Evolutionary conservation across 140 eudicot genomes (phyloP).

Genomic region (Ambrosia hybrid): DNA sequence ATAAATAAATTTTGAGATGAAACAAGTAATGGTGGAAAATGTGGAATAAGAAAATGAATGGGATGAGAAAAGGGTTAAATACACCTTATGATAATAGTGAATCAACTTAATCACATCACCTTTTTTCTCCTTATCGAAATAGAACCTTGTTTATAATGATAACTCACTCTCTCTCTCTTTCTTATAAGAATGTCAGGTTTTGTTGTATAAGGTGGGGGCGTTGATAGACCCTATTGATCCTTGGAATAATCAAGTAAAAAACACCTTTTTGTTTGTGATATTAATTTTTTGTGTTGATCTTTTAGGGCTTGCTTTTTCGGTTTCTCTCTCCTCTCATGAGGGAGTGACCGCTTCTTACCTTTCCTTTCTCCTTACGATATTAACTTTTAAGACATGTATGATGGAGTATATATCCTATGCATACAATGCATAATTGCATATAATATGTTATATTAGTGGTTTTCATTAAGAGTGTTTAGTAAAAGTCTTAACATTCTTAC

Average conservation of each 20-base stretch:
- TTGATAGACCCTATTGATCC: slow-evolving; percentile 21
- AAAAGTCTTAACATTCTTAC: too few species aligned
- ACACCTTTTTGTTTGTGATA: slow-evolving; percentile 26
- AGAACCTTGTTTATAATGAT: slow-evolving; percentile 29
- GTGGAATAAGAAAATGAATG: slow-evolving; percentile 12
- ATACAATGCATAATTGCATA: too few species aligned
- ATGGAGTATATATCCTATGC: too few species aligned
- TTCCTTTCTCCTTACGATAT: slow-evolving; percentile 42
- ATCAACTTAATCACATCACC: slow-evolving; percentile 27
- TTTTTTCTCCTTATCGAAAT: slow-evolving; percentile 24
- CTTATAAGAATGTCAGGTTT: slow-evolving; percentile 31
- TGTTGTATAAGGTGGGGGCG: slow-evolving; percentile 10
- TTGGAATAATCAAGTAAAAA: slow-evolving; percentile 32
- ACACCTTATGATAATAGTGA: neutral
- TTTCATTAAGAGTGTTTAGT: too few species aligned
- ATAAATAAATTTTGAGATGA: too few species aligned
- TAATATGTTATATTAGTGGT: neutral
- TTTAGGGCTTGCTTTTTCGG: slow-evolving; percentile 37
- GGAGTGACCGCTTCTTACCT: slow-evolving; percentile 30
- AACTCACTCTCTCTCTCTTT: slow-evolving; percentile 18
- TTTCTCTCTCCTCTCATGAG: slow-evolving; percentile 44
- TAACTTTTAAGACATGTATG: slow-evolving; percentile 15
- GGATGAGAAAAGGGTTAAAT: slow-evolving; percentile 13
- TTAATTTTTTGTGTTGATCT: slow-evolving; percentile 24
- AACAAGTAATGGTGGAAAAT: too few species aligned